A percentile compares a stretch with the other conserved stretches of the same genome.
Evolutionary conservation across 306 rosid species (phyloP).

Genomic region (Vigna angularis): DNA sequence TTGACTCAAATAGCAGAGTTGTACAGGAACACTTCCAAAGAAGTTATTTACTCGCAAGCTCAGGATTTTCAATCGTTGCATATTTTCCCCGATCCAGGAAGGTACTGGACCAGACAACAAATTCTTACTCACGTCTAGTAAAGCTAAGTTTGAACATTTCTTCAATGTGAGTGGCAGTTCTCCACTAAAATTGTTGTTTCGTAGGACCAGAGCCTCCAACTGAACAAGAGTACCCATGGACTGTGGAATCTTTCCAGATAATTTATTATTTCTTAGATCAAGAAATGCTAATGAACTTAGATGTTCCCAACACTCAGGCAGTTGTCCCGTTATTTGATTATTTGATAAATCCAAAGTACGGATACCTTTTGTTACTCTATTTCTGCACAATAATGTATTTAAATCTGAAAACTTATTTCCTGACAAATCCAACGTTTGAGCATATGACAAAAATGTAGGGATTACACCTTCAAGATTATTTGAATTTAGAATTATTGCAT

Average conservation of each 20-base stretch:
- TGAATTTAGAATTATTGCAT: background rate
- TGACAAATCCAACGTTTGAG: background rate
- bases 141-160: background rate
- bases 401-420: constrained; percentile 15
- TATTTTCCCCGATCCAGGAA: constrained; percentile 27
- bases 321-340: constrained; percentile 17
- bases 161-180: background rate
- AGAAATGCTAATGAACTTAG: background rate
- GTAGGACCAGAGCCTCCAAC: background rate
- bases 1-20: background rate
- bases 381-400: background rate
- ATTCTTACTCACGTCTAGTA: no score
- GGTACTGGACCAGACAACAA: background rate
- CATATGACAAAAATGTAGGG: background rate
- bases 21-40: background rate
- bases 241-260: background rate
- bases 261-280: background rate
- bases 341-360: background rate
- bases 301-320: constrained; percentile 28
- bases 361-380: background rate
- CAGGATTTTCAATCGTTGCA: background rate
- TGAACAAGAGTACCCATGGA: background rate
- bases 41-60: constrained; percentile 7
- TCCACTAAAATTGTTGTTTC: background rate
- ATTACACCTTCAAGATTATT: constrained; percentile 30